Evolutionary conservation across 345 rosid genomes (phyloP).

Genomic region (Sisymbrium altissimum): DNA sequence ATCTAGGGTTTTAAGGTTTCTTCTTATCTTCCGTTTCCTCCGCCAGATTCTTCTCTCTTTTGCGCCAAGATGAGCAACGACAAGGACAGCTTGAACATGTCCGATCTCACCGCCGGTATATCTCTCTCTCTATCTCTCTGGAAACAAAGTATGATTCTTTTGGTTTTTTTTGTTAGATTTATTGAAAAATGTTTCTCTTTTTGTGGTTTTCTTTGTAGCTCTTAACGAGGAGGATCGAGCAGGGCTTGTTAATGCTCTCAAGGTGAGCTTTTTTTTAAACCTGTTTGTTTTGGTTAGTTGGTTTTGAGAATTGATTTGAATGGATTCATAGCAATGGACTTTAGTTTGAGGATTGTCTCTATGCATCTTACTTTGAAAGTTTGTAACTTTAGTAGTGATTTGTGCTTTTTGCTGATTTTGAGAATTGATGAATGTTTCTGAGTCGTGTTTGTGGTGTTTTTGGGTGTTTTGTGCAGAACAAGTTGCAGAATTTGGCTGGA

Average conservation of each 20-base stretch:
- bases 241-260: conserved; percentile 73
- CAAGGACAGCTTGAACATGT: conserved; percentile 56
- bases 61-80: conserved; percentile 56
- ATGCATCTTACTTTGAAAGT: background rate
- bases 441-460: conserved; percentile 15
- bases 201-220: conserved; percentile 36
- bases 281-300: background rate
- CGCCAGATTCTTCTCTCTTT: conserved; percentile 11
- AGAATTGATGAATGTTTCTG: background rate
- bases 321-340: background rate
- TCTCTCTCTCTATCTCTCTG: background rate
- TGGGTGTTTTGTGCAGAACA: conserved; percentile 44
- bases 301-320: background rate
- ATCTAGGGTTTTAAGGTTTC: conserved; percentile 57
- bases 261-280: conserved; percentile 45
- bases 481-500: conserved; percentile 79
- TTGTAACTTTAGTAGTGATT: background rate
- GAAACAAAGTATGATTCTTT: background rate
- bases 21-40: conserved; percentile 9
- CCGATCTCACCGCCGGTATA: conserved; percentile 73
- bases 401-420: background rate
- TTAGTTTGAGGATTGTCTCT: background rate
- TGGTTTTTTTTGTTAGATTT: background rate
- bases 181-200: background rate
- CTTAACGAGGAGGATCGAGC: conserved; percentile 70